A percentile compares a stretch with the other conserved stretches of the same genome.
Evolutionary conservation across 2,329 filamentous ascomycete species (phyloP).

Genomic region (Raffaelea deltoideospora): DNA sequence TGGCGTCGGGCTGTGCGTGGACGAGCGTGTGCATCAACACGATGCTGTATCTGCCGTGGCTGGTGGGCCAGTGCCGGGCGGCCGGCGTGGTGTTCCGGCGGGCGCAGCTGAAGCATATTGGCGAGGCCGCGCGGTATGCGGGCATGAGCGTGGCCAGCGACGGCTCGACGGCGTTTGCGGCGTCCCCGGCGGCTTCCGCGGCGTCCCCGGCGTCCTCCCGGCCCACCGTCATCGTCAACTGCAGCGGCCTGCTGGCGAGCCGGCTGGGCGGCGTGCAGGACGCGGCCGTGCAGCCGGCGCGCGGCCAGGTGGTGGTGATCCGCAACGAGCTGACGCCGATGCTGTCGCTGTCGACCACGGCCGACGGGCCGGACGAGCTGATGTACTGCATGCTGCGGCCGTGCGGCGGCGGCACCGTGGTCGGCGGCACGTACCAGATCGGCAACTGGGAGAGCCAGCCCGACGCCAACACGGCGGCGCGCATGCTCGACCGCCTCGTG

Average conservation of each 20-base stretch:
- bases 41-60: constrained; percentile 73
- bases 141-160: constrained; percentile 13
- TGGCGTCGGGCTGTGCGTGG: constrained; percentile 61
- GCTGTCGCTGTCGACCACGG: constrained; percentile 54
- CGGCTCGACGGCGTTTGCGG: constrained; percentile 1
- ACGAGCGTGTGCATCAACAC: constrained; percentile 87
- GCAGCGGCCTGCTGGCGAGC: constrained; percentile 62
- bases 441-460: constrained; percentile 65
- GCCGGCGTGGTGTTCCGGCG: constrained; percentile 56
- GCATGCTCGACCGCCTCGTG: constrained; percentile 72
- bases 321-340: constrained; percentile 62
- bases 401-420: constrained; percentile 62
- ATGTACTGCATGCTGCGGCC: constrained; percentile 75
- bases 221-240: constrained; percentile 60
- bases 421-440: constrained; percentile 75
- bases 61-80: constrained; percentile 63
- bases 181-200: constrained; percentile 32
- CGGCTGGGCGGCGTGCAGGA: constrained; percentile 75
- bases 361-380: constrained; percentile 57
- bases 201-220: constrained; percentile 37
- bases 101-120: constrained; percentile 50
- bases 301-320: constrained; percentile 75
- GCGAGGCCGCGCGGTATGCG: constrained; percentile 48
- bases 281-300: constrained; percentile 52
- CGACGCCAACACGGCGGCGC: constrained; percentile 62